Base-by-base conservation (phyloP, 2,329 filamentous ascomycete species). In the Penicillium sp. region DNA sequence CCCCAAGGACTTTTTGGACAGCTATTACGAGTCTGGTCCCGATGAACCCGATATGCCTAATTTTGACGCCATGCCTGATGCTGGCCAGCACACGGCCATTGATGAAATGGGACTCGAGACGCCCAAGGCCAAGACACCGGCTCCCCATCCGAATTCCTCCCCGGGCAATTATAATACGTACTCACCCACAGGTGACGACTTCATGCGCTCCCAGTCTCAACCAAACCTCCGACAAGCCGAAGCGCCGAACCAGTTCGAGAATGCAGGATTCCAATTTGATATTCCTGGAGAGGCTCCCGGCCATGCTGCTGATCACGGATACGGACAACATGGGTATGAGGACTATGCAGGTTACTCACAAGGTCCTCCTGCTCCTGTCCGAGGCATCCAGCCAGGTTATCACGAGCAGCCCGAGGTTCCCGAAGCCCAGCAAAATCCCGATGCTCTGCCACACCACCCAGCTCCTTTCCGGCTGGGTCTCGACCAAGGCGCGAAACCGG, bases 211-310 rank as follows among this genome's bases (percentile, higher is more conserved):
- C 70, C 52, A 81, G 75, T 56, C 81, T 73, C 50, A 82, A 73
- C 61, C 80, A 75, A 66, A 79, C 74, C 36, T 81, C 14, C 57
- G 61, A 42, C 48, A 65, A 9, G 58, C 57, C 5, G 53, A 48
- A 32, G 54, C 54, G 21, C 60, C 66, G 1, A 72, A 70, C 47
- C 67, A 73, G 39, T 74, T 77, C 49, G 70, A 73, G 44, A 68
- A 75, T 57, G 70, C 89, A 62, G 79, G 84, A 2, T 88, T 88
- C 8, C 81, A 89, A 1, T 91, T 91, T 61, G 89, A 91, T 65
- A 88, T 92, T 81, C 85, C 83, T 1, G 53, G 53, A 21, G 64
- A 67, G 11, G 54, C 61, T 5, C 55, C 56, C 8, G 56, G 53
- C 10, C 54, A 54, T 31, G 36, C 48, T 32, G 55, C 57, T 13